These are phyloP conservation scores for Cercospora sp. DNA, from an alignment of 2,329 filamentous ascomycete species.

Conservation along the genomic window DNA sequence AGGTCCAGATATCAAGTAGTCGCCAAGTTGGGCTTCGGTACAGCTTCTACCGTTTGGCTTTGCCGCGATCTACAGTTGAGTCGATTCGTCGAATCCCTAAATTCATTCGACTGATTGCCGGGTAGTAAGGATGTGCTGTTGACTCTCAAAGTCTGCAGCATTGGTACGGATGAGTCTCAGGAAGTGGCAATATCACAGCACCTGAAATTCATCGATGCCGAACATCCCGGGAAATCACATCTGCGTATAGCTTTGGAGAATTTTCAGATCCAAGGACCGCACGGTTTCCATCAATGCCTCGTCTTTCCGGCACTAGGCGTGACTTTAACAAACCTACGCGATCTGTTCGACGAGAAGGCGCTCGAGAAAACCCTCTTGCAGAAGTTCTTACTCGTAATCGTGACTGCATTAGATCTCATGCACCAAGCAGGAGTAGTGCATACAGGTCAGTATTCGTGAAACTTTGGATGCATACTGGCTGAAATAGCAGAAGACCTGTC, in stretches of 20 bases:
- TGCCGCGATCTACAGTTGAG: slow-evolving; percentile 33
- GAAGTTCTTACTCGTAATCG: slow-evolving; percentile 11
- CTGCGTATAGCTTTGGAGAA: neutral
- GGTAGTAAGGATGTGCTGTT: neutral
- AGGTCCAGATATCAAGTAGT: slow-evolving; percentile 41
- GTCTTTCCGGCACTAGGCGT: neutral
- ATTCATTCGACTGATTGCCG: neutral
- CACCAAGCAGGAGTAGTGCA: slow-evolving; percentile 23
- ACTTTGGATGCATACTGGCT: neutral
- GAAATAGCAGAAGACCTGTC: neutral
- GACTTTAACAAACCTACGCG: neutral
- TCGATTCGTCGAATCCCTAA: neutral
- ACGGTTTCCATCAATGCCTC: neutral
- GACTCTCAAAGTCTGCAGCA: neutral
- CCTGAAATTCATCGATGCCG: neutral
- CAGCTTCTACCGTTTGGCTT: slow-evolving; percentile 46
- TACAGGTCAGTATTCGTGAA: slow-evolving; percentile 21
- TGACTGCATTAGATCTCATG: slow-evolving; percentile 19
- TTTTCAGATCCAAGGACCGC: neutral
- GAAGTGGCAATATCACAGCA: neutral
- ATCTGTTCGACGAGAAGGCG: slow-evolving; percentile 1
- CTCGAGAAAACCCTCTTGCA: slow-evolving; percentile 27
- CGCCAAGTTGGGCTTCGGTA: slow-evolving; percentile 47
- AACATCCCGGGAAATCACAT: neutral
- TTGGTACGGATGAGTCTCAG: neutral